Evolutionary conservation across 768 basidiomycete species (phyloP).

Genomic region (Coprinopsis strossmayeri): DNA sequence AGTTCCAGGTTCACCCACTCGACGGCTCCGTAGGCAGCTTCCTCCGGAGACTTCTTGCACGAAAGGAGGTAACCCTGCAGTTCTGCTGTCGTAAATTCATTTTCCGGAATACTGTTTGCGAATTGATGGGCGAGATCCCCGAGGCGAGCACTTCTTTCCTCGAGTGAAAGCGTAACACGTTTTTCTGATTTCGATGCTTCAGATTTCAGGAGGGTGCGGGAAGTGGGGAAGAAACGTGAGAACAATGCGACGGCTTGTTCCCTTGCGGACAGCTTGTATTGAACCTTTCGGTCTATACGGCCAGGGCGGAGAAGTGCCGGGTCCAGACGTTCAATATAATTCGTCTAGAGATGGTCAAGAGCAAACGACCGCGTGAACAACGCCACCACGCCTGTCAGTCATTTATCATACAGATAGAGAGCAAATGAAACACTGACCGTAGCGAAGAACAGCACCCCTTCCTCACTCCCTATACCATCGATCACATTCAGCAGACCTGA

Average conservation of each 20-base stretch:
- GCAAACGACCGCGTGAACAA: not conserved
- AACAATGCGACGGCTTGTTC: constrained; percentile 42
- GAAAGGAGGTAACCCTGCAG: constrained; percentile 51
- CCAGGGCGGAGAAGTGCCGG: constrained; percentile 49
- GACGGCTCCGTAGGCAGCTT: constrained; percentile 23
- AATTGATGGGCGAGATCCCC: constrained; percentile 32
- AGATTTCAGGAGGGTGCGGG: constrained; percentile 10
- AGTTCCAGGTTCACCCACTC: constrained; percentile 47
- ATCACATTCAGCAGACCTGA: constrained; percentile 53
- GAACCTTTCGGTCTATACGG: constrained; percentile 45
- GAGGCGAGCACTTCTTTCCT: constrained; percentile 14
- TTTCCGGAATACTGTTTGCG: constrained; percentile 31
- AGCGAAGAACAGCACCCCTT: constrained; percentile 56
- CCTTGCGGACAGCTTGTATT: constrained; percentile 40
- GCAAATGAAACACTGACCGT: constrained; percentile 30
- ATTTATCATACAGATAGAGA: not conserved
- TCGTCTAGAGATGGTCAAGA: constrained; percentile 29
- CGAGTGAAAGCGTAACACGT: constrained; percentile 11
- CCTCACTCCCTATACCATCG: constrained; percentile 56
- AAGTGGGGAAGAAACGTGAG: constrained; percentile 39
- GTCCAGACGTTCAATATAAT: constrained; percentile 48
- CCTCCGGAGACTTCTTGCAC: constrained; percentile 29
- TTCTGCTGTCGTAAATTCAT: constrained; percentile 50
- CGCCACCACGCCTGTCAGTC: not conserved
- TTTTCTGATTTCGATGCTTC: not conserved